phyloP scores from a whole-genome alignment of 148 eudicot genomes.

The Vaccinium corymbosum region DNA sequence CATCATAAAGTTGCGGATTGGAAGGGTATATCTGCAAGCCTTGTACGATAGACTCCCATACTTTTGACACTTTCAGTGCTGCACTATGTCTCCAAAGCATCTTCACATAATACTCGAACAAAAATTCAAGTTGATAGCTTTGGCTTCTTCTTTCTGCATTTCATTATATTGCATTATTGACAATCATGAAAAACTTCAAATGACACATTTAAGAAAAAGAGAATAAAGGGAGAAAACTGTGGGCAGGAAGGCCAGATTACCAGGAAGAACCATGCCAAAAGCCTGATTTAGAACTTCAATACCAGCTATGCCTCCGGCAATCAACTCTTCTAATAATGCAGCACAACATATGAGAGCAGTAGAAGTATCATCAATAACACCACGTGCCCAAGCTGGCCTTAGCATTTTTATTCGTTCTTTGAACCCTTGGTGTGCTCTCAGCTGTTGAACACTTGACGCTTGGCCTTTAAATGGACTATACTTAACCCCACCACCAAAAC shows the following conservation, averaged over 20 bases:
- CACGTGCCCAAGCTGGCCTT: conserved; percentile 61
- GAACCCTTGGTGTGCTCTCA: conserved; percentile 92
- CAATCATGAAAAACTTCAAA: conserved; percentile 5
- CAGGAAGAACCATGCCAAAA: conserved; percentile 90
- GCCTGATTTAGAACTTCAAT: conserved; percentile 63
- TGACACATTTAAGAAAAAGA: neutral
- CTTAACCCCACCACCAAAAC: conserved; percentile 71
- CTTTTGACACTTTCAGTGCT: conserved; percentile 46
- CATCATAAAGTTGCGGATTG: conserved; percentile 52
- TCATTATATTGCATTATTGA: neutral
- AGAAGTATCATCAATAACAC: conserved; percentile 54
- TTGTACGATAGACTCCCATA: conserved; percentile 53
- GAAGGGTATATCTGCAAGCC: conserved; percentile 80
- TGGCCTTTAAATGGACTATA: conserved; percentile 68
- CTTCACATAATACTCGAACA: conserved; percentile 58
- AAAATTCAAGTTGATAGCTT: conserved; percentile 61
- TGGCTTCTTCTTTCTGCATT: conserved; percentile 69
- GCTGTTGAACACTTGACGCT: conserved; percentile 64
- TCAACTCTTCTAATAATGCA: conserved; percentile 89
- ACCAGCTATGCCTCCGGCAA: conserved; percentile 64
- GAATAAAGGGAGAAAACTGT: neutral
- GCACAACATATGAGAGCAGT: conserved; percentile 77
- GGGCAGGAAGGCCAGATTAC: conserved; percentile 29
- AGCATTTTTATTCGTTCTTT: conserved; percentile 54
- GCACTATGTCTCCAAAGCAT: conserved; percentile 61